phyloP scores from a whole-genome alignment of 2,329 filamentous ascomycete species.

The Sclerotinia sclerotiorum region DNA sequence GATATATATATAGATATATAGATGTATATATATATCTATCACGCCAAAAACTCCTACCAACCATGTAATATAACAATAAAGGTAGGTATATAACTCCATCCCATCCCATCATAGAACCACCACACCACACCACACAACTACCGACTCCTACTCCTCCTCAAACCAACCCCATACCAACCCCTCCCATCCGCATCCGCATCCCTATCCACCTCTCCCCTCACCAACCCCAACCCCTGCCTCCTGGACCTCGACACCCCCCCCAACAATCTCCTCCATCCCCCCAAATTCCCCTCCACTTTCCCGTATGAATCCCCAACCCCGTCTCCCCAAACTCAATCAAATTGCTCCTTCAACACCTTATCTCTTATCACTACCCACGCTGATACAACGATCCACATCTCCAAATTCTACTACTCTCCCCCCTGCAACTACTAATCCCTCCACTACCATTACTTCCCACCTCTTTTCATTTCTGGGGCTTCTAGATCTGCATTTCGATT shows the following conservation, averaged over 20 bases:
- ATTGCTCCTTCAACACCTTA: not conserved
- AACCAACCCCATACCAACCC: slow-evolving; percentile 5
- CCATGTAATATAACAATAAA: not conserved
- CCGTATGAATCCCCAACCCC: not conserved
- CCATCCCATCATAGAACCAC: too few relatives aligned
- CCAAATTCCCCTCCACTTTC: not conserved
- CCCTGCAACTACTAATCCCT: slow-evolving; percentile 27
- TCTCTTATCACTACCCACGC: not conserved
- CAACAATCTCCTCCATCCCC: not conserved
- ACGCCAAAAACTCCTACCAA: not conserved
- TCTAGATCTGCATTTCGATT: not conserved
- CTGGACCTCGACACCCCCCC: not conserved
- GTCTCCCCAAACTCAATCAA: slow-evolving; percentile 12
- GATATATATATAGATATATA: too few relatives aligned
- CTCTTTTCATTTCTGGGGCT: slow-evolving; percentile 25
- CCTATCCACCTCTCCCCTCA: not conserved
- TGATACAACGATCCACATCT: slow-evolving; percentile 23
- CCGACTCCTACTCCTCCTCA: slow-evolving; percentile 3
- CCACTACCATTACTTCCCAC: slow-evolving; percentile 26
- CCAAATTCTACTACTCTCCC: slow-evolving; percentile 35
- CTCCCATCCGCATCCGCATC: not conserved
- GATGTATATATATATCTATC: too few relatives aligned
- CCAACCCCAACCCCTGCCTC: not conserved
- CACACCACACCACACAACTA: not conserved
- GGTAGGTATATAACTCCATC: accelerated